A percentile compares a stretch with the other conserved stretches of the same genome.
phyloP scores from a whole-genome alignment of 331 rosid genomes.

The Malus hybrid region DNA sequence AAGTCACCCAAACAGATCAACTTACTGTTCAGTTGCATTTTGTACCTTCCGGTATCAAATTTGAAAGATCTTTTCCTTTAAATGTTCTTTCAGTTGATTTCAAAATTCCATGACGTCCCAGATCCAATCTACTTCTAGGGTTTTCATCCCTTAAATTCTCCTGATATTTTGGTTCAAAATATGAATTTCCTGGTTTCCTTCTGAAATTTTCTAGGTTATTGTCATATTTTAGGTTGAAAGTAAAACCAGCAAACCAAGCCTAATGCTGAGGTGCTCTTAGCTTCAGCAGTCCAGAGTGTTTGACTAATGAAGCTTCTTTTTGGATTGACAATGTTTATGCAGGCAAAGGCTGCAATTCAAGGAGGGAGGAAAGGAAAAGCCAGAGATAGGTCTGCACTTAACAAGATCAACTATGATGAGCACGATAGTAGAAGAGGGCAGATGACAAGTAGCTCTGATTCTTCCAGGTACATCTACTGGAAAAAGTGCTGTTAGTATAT shows the following conservation, averaged over 20 bases:
- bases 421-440: constrained; percentile 55
- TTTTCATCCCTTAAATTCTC: not conserved
- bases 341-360: constrained; percentile 97
- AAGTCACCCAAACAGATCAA: not conserved
- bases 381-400: constrained; percentile 47
- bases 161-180: not conserved
- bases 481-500: constrained; percentile 9
- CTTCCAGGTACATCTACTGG: constrained; percentile 55
- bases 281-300: not conserved
- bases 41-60: not conserved
- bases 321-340: constrained; percentile 6
- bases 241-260: not conserved
- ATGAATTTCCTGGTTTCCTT: not conserved
- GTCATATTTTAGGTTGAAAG: not conserved
- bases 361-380: constrained; percentile 59
- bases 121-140: not conserved
- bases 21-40: not conserved
- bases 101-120: not conserved
- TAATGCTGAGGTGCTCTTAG: not conserved
- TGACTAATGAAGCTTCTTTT: not conserved
- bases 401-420: constrained; percentile 44
- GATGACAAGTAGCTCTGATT: constrained; percentile 61
- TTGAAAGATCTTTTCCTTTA: not conserved
- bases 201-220: not conserved
- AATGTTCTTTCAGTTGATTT: not conserved